A percentile compares a stretch with the other conserved stretches of the same genome.
phyloP scores from a whole-genome alignment of 176 grass and related monocot genomes.

The Poa pratensis region DNA sequence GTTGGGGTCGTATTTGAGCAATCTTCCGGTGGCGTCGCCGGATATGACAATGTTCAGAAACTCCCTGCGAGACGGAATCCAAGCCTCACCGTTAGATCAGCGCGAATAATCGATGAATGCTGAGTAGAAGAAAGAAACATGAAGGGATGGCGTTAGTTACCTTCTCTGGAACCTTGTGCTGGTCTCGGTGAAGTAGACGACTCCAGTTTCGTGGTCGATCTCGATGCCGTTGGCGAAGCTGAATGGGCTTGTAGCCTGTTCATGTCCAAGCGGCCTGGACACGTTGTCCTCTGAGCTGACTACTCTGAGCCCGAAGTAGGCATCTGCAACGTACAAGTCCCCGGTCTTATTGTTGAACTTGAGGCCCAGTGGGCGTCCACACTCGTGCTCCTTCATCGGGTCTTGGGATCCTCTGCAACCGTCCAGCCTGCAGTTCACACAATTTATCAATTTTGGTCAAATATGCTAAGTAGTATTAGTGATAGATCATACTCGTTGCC shows the following conservation, averaged over 20 bases:
- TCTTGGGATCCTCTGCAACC: conserved; percentile 67
- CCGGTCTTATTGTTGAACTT: conserved; percentile 50
- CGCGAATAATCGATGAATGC: background rate
- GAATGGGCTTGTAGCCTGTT: conserved; percentile 38
- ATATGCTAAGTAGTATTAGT: background rate
- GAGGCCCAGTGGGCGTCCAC: conserved; percentile 79
- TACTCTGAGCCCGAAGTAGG: conserved; percentile 63
- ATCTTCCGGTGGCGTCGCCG: conserved; percentile 53
- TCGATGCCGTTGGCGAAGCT: conserved; percentile 73
- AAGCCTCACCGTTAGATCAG: background rate
- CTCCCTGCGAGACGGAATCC: conserved; percentile 45
- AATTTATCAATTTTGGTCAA: background rate
- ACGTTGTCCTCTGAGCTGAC: conserved; percentile 27
- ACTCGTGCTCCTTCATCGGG: conserved; percentile 57
- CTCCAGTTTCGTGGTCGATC: conserved; percentile 59
- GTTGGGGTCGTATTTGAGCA: conserved; percentile 62
- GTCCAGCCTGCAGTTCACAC: conserved; percentile 45
- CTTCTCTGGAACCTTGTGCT: conserved; percentile 62
- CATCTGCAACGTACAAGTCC: conserved; percentile 67
- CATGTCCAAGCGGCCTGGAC: conserved; percentile 43
- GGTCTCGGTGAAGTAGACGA: conserved; percentile 80
- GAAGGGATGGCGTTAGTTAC: background rate
- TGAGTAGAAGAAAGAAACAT: background rate
- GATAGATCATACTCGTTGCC: background rate
- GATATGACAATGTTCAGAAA: conserved; percentile 63